Evolutionary conservation across 2,329 filamentous ascomycete species (phyloP).

Genomic region (Mycocentrospora acerina): DNA sequence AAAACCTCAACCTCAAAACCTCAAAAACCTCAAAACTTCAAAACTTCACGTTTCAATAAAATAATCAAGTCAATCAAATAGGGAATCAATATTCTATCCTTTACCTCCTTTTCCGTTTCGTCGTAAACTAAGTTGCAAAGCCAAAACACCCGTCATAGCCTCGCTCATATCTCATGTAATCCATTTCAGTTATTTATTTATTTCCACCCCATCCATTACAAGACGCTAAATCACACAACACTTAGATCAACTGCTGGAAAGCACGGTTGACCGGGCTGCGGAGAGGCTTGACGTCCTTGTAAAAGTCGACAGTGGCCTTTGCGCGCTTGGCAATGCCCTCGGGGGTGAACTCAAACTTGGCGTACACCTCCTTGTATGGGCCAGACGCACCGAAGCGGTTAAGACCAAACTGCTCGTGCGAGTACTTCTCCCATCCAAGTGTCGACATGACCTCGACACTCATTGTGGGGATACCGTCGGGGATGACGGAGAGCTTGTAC

Average conservation of each 20-base stretch:
- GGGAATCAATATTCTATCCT: no score
- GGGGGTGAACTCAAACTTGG: constrained; percentile 99
- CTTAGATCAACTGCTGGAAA: constrained; percentile 94
- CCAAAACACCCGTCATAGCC: no score
- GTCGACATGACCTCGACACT: constrained; percentile 97
- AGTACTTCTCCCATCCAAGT: constrained; percentile 98
- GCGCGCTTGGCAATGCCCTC: constrained; percentile 97
- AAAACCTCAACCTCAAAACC: no score
- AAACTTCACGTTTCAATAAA: no score
- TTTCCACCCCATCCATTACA: no score
- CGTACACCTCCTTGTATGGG: constrained; percentile 97
- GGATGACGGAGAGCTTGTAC: constrained; percentile 89
- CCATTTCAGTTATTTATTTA: no score
- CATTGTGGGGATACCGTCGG: constrained; percentile 88
- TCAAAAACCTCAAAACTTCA: no score
- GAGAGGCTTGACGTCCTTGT: constrained; percentile 85
- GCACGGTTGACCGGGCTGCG: constrained; percentile 96
- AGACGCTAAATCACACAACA: neutral
- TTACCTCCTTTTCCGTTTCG: no score
- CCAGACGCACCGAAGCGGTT: constrained; percentile 98
- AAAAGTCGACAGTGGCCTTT: constrained; percentile 89
- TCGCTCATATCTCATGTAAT: no score
- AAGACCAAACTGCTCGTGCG: constrained; percentile 98
- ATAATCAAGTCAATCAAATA: no score
- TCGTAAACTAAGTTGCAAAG: no score